phyloP scores from a whole-genome alignment of 805 yeast species.

The Komagataella ulmi region DNA sequence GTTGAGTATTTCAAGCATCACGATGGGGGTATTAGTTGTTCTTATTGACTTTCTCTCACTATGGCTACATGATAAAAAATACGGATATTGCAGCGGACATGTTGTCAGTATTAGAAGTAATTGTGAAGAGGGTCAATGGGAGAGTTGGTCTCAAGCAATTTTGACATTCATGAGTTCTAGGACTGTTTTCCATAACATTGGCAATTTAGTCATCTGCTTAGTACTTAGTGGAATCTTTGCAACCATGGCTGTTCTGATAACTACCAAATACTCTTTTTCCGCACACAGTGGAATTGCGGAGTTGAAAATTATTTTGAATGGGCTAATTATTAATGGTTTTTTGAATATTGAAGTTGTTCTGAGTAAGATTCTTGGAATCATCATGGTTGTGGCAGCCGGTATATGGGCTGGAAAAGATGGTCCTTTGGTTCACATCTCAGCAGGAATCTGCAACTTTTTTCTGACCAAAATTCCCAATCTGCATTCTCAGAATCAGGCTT shows the following conservation, averaged over 20 bases:
- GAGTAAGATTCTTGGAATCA: conserved; percentile 42
- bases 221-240: conserved; percentile 25
- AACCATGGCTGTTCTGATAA: conserved; percentile 19
- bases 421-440: conserved; percentile 70
- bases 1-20: conserved; percentile 27
- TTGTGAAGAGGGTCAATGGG: conserved; percentile 17
- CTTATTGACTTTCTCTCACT: conserved; percentile 34
- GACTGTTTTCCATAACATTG: conserved; percentile 7
- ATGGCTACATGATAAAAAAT: conserved; percentile 36
- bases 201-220: conserved; percentile 22
- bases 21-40: conserved; percentile 35
- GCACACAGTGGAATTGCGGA: conserved; percentile 62
- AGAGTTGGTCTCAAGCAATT: conserved; percentile 18
- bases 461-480: conserved; percentile 14
- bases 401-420: conserved; percentile 82
- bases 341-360: conserved; percentile 38
- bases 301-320: conserved; percentile 53
- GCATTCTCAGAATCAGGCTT: conserved; percentile 32
- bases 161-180: conserved; percentile 15
- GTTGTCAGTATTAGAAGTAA: conserved; percentile 14
- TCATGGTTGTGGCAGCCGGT: conserved; percentile 62
- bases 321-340: conserved; percentile 41
- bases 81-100: conserved; percentile 32
- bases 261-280: conserved; percentile 21
- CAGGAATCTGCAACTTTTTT: conserved; percentile 33